These are phyloP conservation scores for Hypomontagnella submonticulosa DNA, from an alignment of 495 filamentous ascomycete species.

Conservation along the genomic window DNA sequence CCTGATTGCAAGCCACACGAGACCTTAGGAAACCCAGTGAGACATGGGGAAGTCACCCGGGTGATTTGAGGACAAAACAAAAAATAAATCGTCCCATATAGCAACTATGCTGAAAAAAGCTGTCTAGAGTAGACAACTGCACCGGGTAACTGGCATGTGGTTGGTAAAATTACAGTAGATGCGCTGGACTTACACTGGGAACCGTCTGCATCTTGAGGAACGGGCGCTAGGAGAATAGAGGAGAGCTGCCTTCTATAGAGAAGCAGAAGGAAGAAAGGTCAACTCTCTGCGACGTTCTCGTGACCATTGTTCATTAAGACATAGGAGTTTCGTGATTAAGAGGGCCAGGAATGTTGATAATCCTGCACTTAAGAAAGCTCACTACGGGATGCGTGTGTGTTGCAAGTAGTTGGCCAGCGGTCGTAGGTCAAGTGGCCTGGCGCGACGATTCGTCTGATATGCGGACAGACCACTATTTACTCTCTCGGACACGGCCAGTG, in stretches of 20 bases:
- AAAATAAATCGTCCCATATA: neutral
- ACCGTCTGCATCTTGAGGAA: conserved; percentile 68
- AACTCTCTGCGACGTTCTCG: conserved; percentile 47
- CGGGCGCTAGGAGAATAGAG: conserved; percentile 54
- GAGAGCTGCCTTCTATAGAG: conserved; percentile 51
- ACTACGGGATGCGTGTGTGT: conserved; percentile 28
- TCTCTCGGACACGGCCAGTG: conserved; percentile 22
- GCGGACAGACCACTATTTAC: conserved; percentile 37
- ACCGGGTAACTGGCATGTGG: conserved; percentile 7
- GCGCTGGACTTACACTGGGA: conserved; percentile 67
- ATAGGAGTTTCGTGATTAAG: conserved; percentile 40
- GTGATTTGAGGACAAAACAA: conserved; percentile 1
- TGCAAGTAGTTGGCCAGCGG: conserved; percentile 31
- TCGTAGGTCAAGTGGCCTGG: conserved; percentile 42
- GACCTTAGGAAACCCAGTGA: neutral
- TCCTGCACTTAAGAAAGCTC: conserved; percentile 37
- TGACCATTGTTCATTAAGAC: conserved; percentile 50
- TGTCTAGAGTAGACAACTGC: conserved; percentile 8
- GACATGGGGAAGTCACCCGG: neutral
- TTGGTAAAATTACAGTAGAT: conserved; percentile 12
- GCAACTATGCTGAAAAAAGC: neutral
- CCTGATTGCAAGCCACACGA: conserved; percentile 20
- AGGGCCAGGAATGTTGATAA: conserved; percentile 45
- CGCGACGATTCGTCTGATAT: conserved; percentile 39
- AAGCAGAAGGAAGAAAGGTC: conserved; percentile 51